These are phyloP conservation scores for Babesia divergens DNA, from an alignment of 169 alveolate species.

Conservation along the genomic window DNA sequence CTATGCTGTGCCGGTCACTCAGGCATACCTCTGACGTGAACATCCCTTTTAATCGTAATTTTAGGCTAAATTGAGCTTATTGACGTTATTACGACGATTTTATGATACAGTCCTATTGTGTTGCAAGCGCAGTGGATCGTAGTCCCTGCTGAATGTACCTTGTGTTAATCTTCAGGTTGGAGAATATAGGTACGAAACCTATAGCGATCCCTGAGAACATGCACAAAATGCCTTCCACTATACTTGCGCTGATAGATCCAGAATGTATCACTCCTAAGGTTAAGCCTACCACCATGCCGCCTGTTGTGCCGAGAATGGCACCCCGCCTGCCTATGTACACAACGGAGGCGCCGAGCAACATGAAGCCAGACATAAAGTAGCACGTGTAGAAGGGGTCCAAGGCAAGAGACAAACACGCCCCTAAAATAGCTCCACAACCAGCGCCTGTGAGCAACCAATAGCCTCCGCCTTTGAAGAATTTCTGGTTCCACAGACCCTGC, in stretches of 20 bases:
- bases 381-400: neutral
- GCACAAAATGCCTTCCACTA: conserved; percentile 30
- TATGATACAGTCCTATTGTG: no score
- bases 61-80: neutral
- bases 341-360: conserved; percentile 40
- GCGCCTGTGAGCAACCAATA: conserved; percentile 40
- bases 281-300: conserved; percentile 38
- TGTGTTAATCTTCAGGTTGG: conserved; percentile 50
- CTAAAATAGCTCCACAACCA: conserved; percentile 14
- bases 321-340: conserved; percentile 52
- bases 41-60: neutral
- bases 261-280: conserved; percentile 32
- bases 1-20: neutral
- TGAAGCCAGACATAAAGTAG: conserved; percentile 17
- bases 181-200: conserved; percentile 59
- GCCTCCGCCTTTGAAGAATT: conserved; percentile 58
- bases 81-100: no score
- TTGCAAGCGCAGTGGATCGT: neutral
- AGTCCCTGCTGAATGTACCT: conserved; percentile 47
- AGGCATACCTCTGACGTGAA: neutral
- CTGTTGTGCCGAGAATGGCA: conserved; percentile 38
- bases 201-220: conserved; percentile 42
- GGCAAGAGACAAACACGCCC: conserved; percentile 8
- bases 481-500: conserved; percentile 47
- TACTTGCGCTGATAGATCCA: conserved; percentile 20